A percentile compares a stretch with the other conserved stretches of the same genome.
Conservation (phyloP, 176 grass and related monocot species). For the Alloteropsis semialata region DNA sequence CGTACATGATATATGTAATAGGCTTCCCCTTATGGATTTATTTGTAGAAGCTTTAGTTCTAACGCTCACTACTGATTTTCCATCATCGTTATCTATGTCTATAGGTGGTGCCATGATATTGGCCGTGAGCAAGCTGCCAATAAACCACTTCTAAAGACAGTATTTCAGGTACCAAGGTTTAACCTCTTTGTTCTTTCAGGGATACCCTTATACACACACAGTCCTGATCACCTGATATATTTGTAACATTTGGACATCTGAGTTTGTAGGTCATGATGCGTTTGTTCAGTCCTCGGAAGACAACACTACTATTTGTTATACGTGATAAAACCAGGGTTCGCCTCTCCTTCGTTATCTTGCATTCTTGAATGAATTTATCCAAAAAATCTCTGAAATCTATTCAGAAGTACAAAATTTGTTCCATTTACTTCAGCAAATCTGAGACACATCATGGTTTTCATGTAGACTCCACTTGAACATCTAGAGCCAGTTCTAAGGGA, state of each 20-base stretch:
- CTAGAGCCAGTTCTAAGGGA: constrained; percentile 87
- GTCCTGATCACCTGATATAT: constrained; percentile 21
- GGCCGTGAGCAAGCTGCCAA: constrained; percentile 86
- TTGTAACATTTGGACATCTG: constrained; percentile 31
- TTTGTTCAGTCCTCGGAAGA: constrained; percentile 76
- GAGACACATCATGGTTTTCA: constrained; percentile 27
- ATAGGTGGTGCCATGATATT: constrained; percentile 98
- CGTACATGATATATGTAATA: constrained; percentile 27
- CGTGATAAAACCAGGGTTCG: constrained; percentile 92
- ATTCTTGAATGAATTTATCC: constrained; percentile 28
- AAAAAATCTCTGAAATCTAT: neutral
- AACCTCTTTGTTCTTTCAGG: constrained; percentile 35
- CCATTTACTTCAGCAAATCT: constrained; percentile 19
- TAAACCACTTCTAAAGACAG: constrained; percentile 84
- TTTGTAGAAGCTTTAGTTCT: constrained; percentile 15
- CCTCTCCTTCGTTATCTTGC: constrained; percentile 19
- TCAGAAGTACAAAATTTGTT: neutral
- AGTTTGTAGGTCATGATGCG: constrained; percentile 85
- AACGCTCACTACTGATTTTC: neutral
- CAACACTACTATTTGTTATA: constrained; percentile 85
- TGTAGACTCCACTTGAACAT: constrained; percentile 94
- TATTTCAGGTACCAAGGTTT: constrained; percentile 74
- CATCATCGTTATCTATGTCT: neutral
- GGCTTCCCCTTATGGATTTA: neutral
- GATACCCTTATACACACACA: constrained; percentile 10